Conservation (phyloP, 495 filamentous ascomycete genomes). For the Hypoxylon fragiforme region DNA sequence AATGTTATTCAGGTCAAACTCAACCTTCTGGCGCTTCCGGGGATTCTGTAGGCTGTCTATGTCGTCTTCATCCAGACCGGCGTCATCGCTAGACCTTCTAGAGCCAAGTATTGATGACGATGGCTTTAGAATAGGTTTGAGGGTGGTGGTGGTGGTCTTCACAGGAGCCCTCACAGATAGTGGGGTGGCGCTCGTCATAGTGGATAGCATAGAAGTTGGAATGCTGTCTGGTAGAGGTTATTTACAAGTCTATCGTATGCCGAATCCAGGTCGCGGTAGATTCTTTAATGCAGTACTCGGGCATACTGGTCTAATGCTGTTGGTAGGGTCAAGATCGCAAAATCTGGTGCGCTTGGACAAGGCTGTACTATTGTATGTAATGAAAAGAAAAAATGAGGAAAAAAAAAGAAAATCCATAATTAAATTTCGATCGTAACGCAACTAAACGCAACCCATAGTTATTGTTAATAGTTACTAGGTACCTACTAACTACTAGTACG, state of each 20-base stretch:
- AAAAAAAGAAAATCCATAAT: constrained; percentile 6
- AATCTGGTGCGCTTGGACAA: neutral
- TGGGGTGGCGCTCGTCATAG: constrained; percentile 34
- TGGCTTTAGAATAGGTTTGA: constrained; percentile 53
- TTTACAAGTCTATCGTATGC: constrained; percentile 1
- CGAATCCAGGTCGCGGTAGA: constrained; percentile 3
- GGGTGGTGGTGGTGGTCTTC: constrained; percentile 35
- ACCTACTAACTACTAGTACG: too few relatives aligned
- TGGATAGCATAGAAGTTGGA: constrained; percentile 32
- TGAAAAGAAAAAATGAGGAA: neutral
- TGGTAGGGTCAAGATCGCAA: neutral
- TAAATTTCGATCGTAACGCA: constrained; percentile 20
- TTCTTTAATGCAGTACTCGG: constrained; percentile 13
- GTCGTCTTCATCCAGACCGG: constrained; percentile 47
- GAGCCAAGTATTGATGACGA: constrained; percentile 41
- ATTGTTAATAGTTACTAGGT: too few relatives aligned
- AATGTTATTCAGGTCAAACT: constrained; percentile 74
- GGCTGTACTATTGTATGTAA: constrained; percentile 1
- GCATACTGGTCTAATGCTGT: constrained; percentile 21
- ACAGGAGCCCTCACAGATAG: constrained; percentile 22
- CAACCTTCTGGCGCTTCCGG: constrained; percentile 61
- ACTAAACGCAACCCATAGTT: constrained; percentile 4
- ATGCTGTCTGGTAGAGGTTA: neutral
- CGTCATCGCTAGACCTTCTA: constrained; percentile 44
- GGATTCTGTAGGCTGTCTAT: constrained; percentile 33